A percentile compares a stretch with the other conserved stretches of the same genome.
Conservation (phyloP, 1,284 basidiomycete genomes). For the Melampsora americana region DNA sequence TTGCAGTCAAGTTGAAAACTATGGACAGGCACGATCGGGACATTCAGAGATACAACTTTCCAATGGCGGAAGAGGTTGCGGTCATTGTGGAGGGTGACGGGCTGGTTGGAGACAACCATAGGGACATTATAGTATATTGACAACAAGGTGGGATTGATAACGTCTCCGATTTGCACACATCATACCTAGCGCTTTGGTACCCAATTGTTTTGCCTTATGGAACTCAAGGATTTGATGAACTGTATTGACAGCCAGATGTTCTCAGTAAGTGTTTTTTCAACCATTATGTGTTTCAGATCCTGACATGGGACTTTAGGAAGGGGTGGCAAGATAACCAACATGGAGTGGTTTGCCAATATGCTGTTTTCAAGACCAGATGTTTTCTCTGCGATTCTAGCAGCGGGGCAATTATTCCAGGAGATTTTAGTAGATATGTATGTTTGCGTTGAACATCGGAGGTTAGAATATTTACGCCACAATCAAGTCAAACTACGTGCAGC, state of each 20-base stretch:
- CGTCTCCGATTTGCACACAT: neutral
- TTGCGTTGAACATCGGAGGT: neutral
- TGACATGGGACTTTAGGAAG: too few relatives aligned
- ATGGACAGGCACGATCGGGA: too few relatives aligned
- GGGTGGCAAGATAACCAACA: neutral
- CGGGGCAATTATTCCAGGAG: neutral
- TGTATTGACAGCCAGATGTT: neutral
- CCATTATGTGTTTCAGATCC: too few relatives aligned
- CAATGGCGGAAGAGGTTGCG: neutral
- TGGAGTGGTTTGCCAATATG: neutral
- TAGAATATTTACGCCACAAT: neutral
- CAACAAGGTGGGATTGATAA: neutral
- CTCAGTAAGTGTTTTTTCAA: neutral
- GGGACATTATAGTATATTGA: neutral
- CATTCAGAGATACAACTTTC: neutral
- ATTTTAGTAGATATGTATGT: conserved; percentile 11
- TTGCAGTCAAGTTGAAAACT: too few relatives aligned
- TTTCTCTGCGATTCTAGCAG: neutral
- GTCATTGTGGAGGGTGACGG: neutral
- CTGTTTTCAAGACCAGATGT: neutral
- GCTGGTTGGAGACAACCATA: too few relatives aligned
- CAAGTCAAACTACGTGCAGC: neutral
- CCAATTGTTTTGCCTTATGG: neutral
- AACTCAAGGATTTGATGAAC: conserved; percentile 13
- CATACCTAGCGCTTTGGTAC: neutral